These are phyloP conservation scores for Agastache rugosa DNA, from an alignment of 257 asterid species.

Conservation along the genomic window DNA sequence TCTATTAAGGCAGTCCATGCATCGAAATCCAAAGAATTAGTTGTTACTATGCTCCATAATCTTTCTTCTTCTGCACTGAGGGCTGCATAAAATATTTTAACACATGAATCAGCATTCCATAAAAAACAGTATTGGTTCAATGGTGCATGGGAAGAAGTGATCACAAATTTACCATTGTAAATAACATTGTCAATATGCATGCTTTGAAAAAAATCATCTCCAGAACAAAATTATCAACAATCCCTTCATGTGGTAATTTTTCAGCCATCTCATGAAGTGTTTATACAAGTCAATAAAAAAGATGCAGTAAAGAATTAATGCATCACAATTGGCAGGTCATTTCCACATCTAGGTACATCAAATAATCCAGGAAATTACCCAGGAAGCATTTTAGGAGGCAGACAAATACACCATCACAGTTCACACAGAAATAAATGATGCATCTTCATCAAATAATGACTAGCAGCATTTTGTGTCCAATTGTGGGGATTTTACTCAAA, in stretches of 20 bases:
- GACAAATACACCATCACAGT: background rate
- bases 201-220: slow-evolving; percentile 8
- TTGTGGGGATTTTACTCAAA: background rate
- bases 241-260: slow-evolving; percentile 9
- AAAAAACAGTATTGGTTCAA: slow-evolving; percentile 12
- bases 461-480: background rate
- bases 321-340: background rate
- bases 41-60: slow-evolving; percentile 87
- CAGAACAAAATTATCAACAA: slow-evolving; percentile 18
- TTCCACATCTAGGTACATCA: background rate
- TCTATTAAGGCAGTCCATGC: slow-evolving; percentile 96
- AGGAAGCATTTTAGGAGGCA: background rate
- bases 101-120: slow-evolving; percentile 4
- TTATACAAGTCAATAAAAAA: background rate
- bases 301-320: background rate
- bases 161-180: slow-evolving; percentile 4
- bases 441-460: background rate
- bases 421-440: background rate
- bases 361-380: background rate
- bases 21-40: slow-evolving; percentile 84
- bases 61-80: slow-evolving; percentile 92
- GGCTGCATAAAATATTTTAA: slow-evolving; percentile 48
- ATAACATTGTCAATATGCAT: background rate
- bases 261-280: background rate
- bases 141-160: background rate